Percentiles rank a stretch among this genome's conserved stretches.
Evolutionary conservation across 2,329 filamentous ascomycete species (phyloP).

Genomic region (Verticillium zaregamsianum): DNA sequence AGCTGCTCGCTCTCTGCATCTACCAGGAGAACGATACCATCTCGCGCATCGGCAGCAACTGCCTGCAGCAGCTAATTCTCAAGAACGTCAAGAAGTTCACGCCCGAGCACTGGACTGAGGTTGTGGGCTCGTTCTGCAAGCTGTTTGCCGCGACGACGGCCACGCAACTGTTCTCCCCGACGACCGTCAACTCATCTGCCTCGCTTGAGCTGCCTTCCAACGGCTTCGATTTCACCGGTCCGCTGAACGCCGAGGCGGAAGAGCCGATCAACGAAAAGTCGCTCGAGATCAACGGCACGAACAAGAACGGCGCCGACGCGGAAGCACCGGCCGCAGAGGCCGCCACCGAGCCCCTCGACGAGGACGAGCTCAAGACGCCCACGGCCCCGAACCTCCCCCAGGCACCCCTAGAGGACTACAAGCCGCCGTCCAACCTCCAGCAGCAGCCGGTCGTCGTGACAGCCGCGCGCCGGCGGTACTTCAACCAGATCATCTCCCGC

Average conservation of each 20-base stretch:
- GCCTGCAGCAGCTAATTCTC: conserved; percentile 90
- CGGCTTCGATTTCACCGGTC: conserved; percentile 46
- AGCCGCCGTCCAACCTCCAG: conserved; percentile 69
- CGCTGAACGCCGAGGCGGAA: conserved; percentile 36
- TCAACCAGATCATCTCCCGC: conserved; percentile 98
- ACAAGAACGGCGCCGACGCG: conserved; percentile 31
- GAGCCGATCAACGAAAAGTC: conserved; percentile 47
- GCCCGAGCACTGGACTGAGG: conserved; percentile 84
- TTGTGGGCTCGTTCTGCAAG: conserved; percentile 93
- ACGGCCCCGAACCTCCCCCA: conserved; percentile 25
- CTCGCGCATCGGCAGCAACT: conserved; percentile 96
- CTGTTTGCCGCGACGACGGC: conserved; percentile 93
- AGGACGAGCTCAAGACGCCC: conserved; percentile 29
- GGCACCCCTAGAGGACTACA: conserved; percentile 77
- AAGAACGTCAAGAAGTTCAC: conserved; percentile 95
- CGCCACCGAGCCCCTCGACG: conserved; percentile 22
- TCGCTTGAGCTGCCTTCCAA: conserved; percentile 48
- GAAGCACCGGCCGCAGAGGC: conserved; percentile 24
- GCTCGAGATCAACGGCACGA: conserved; percentile 55
- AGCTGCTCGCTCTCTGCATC: conserved; percentile 91
- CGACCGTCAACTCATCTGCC: conserved; percentile 50
- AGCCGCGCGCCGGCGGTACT: conserved; percentile 86
- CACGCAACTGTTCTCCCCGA: conserved; percentile 90
- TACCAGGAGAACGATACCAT: conserved; percentile 99
- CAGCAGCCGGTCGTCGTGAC: conserved; percentile 91